Percentiles rank a stretch among this genome's conserved stretches.
Evolutionary conservation across 2,329 filamentous ascomycete genomes (phyloP).

Genomic region (Aureobasidium sp.): DNA sequence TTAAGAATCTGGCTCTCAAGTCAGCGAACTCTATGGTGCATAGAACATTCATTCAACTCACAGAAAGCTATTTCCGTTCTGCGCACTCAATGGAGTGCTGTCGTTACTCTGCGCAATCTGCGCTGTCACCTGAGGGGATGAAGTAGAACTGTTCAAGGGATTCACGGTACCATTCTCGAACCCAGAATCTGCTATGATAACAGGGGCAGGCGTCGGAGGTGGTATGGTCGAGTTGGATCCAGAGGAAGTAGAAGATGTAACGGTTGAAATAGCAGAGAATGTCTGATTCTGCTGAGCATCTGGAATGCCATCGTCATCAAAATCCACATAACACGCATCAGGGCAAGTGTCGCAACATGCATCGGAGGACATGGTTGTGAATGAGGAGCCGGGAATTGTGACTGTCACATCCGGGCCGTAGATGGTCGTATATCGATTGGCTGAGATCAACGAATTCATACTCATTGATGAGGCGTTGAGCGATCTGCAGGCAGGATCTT

Average conservation of each 20-base stretch:
- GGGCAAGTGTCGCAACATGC: not conserved
- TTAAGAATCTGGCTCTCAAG: not conserved
- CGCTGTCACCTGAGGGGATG: not conserved
- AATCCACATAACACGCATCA: conserved; percentile 5
- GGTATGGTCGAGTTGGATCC: not conserved
- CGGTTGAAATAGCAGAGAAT: not conserved
- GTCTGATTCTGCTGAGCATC: not conserved
- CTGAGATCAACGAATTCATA: not conserved
- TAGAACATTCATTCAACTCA: not conserved
- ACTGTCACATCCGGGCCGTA: conserved; percentile 2
- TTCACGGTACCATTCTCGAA: conserved; percentile 4
- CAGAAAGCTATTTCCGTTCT: conserved; percentile 2
- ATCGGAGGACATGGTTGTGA: not conserved
- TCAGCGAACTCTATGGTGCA: not conserved
- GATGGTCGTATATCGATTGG: not conserved
- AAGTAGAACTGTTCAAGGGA: not conserved
- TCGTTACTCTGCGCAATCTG: not conserved
- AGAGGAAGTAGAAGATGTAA: not conserved
- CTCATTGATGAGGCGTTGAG: not conserved
- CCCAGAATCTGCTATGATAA: not conserved
- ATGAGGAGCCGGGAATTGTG: not conserved
- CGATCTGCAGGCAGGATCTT: not conserved
- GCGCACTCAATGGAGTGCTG: not conserved
- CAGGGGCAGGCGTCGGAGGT: not conserved
- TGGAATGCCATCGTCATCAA: not conserved